Conservation (phyloP, 768 basidiomycete genomes). For the Pisolithus microcarpus region DNA sequence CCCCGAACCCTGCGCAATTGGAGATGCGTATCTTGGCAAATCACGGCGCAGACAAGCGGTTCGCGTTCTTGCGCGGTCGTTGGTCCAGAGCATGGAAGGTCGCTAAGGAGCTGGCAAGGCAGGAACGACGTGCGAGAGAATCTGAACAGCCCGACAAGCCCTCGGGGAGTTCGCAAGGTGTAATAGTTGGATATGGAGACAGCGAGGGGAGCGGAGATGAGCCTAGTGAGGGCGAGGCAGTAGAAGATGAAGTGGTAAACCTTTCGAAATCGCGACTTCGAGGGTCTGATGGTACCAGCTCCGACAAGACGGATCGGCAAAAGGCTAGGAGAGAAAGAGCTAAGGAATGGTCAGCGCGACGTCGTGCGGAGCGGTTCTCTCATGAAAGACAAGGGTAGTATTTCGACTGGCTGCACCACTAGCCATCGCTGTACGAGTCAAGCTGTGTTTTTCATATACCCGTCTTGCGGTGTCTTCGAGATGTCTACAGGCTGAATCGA, state of each 20-base stretch:
- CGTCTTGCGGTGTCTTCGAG: too few relatives aligned
- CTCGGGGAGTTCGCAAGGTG: constrained; percentile 32
- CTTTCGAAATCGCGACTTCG: too few relatives aligned
- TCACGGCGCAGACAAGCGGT: constrained; percentile 68
- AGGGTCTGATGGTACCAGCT: too few relatives aligned
- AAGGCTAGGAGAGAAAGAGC: background rate
- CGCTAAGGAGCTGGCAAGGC: constrained; percentile 42
- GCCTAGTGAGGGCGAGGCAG: constrained; percentile 1
- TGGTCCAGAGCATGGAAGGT: constrained; percentile 62
- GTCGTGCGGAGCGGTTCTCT: background rate
- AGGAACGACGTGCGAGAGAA: constrained; percentile 15
- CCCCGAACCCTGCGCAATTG: constrained; percentile 73
- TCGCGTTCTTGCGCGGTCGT: constrained; percentile 74
- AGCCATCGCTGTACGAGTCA: background rate
- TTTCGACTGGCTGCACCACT: background rate
- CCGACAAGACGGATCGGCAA: background rate
- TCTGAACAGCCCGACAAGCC: constrained; percentile 11
- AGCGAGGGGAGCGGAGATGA: constrained; percentile 40
- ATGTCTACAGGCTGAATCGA: too few relatives aligned
- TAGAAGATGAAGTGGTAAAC: too few relatives aligned
- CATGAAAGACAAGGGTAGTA: background rate
- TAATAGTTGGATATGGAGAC: constrained; percentile 51
- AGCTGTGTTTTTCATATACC: too few relatives aligned
- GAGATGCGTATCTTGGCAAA: constrained; percentile 89
- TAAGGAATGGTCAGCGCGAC: background rate